These are phyloP conservation scores for Phialophora expanda DNA, from an alignment of 2,329 filamentous ascomycete genomes.

Conservation along the genomic window DNA sequence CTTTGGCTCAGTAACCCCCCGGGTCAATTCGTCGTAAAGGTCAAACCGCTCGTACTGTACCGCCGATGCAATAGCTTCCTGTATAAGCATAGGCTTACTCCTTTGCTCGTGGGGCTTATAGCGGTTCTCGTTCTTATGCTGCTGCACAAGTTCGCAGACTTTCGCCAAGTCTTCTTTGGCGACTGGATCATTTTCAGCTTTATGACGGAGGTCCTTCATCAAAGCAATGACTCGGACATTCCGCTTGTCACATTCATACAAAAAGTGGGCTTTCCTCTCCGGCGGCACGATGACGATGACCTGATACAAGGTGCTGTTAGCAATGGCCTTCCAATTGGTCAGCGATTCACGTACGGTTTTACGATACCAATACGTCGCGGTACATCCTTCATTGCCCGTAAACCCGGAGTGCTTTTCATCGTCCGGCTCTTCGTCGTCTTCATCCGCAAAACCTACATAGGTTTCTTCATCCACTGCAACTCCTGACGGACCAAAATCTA, in stretches of 20 bases:
- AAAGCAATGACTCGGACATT: not conserved
- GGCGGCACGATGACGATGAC: conserved; percentile 27
- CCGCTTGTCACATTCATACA: conserved; percentile 12
- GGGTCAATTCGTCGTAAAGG: not conserved
- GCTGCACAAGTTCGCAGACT: not conserved
- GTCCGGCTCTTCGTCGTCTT: conserved; percentile 16
- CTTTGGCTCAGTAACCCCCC: not conserved
- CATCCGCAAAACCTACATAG: conserved; percentile 14
- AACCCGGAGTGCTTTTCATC: conserved; percentile 31
- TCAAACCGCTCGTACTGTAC: conserved; percentile 5
- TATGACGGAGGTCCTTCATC: conserved; percentile 7
- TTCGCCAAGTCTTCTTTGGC: not conserved
- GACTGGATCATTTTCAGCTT: not conserved
- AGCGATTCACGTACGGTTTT: conserved; percentile 33
- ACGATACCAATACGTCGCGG: conserved; percentile 40
- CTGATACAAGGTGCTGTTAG: not conserved
- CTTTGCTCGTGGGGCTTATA: not conserved
- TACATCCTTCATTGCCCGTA: conserved; percentile 41
- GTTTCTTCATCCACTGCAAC: conserved; percentile 7
- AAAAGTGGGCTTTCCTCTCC: conserved; percentile 2
- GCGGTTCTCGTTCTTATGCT: not conserved
- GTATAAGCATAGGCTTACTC: not conserved
- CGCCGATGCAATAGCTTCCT: not conserved
- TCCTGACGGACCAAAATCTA: not conserved
- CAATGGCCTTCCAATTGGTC: not conserved